Evolutionary conservation across 805 yeast genomes (phyloP).

Genomic region (Pichia phayaonensis): DNA sequence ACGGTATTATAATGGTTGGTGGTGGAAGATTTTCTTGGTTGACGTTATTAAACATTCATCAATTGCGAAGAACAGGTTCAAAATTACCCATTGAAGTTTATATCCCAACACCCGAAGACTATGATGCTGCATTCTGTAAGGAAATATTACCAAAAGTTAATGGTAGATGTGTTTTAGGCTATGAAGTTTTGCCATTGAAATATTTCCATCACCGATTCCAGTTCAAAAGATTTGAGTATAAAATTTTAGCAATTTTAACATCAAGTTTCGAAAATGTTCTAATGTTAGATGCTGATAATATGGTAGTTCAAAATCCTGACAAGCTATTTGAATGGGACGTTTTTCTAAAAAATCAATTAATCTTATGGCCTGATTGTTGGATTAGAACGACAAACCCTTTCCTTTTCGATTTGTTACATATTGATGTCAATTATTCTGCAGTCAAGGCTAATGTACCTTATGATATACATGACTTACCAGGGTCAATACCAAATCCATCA

Average conservation of each 20-base stretch:
- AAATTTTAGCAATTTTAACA: conserved; percentile 40
- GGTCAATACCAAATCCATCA: conserved; percentile 59
- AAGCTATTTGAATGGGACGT: conserved; percentile 38
- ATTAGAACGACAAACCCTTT: conserved; percentile 58
- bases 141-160: conserved; percentile 32
- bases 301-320: conserved; percentile 37
- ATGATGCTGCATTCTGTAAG: conserved; percentile 41
- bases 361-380: conserved; percentile 70
- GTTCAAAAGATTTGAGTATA: conserved; percentile 43
- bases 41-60: conserved; percentile 40
- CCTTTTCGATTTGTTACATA: conserved; percentile 33
- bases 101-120: conserved; percentile 36
- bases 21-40: conserved; percentile 47
- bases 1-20: conserved; percentile 44
- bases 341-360: conserved; percentile 36
- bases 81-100: conserved; percentile 45
- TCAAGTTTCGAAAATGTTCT: conserved; percentile 40
- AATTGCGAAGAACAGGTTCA: conserved; percentile 36
- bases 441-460: conserved; percentile 21
- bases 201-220: conserved; percentile 19
- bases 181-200: conserved; percentile 23
- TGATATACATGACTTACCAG: conserved; percentile 53
- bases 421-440: conserved; percentile 8
- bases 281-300: conserved; percentile 45
- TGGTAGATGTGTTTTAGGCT: conserved; percentile 40